phyloP scores from a whole-genome alignment of 768 basidiomycete species.

The Pleurotus salmoneostramineus region DNA sequence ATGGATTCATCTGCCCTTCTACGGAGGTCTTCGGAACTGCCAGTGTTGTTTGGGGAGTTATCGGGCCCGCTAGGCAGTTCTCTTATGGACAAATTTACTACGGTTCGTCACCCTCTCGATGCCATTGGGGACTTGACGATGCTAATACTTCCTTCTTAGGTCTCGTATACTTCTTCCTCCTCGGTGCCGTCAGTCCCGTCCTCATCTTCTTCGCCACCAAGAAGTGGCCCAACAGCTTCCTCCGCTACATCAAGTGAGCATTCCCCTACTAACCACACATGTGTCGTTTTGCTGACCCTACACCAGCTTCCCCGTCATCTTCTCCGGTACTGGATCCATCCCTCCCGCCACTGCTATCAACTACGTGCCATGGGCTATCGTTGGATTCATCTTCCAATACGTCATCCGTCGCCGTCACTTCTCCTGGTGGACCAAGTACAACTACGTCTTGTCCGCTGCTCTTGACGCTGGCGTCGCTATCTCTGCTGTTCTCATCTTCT shows the following conservation, averaged over 20 bases:
- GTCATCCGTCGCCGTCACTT: constrained; percentile 55
- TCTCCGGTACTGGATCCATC: constrained; percentile 55
- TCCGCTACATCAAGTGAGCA: constrained; percentile 62
- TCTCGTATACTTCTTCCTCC: constrained; percentile 72
- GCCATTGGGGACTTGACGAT: background rate
- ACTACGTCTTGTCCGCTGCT: constrained; percentile 55
- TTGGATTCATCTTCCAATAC: constrained; percentile 66
- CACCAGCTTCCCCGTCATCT: constrained; percentile 48
- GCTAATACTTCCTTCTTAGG: constrained; percentile 19
- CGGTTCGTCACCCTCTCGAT: constrained; percentile 17
- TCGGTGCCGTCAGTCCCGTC: constrained; percentile 62
- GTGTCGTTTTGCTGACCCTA: background rate
- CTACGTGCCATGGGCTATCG: constrained; percentile 63
- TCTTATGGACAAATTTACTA: constrained; percentile 60
- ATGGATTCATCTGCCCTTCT: constrained; percentile 67
- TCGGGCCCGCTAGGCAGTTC: constrained; percentile 73
- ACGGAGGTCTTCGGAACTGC: constrained; percentile 79
- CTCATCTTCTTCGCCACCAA: constrained; percentile 48
- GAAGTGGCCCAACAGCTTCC: constrained; percentile 59
- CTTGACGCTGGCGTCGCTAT: constrained; percentile 52
- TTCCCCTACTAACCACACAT: background rate
- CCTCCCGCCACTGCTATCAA: constrained; percentile 68
- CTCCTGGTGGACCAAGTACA: constrained; percentile 70
- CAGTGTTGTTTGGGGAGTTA: constrained; percentile 78
- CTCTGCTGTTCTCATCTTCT: constrained; percentile 31